Conservation (phyloP, 1,284 basidiomycete genomes). For the Ustilago tritici region DNA sequence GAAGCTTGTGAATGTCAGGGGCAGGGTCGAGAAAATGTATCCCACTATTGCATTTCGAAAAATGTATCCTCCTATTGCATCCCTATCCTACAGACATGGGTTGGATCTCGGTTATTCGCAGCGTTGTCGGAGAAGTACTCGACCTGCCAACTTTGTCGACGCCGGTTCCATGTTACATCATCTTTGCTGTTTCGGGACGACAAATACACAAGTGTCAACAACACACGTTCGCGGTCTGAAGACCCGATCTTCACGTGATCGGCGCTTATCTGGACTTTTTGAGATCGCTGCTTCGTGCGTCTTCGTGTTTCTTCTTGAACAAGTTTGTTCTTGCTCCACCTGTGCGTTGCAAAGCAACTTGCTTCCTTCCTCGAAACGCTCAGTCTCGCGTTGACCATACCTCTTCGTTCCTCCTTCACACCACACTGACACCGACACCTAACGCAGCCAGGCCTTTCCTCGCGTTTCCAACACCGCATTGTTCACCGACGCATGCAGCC, state of each 20-base stretch:
- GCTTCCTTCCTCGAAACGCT: neutral
- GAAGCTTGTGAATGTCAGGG: neutral
- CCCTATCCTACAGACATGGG: too few species aligned
- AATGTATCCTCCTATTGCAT: too few species aligned
- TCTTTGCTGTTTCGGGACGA: neutral
- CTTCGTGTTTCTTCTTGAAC: conserved; percentile 4
- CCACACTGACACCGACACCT: neutral
- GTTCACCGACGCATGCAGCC: neutral
- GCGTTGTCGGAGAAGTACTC: neutral
- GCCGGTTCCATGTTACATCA: neutral
- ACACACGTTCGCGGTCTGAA: conserved; percentile 8
- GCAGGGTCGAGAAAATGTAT: neutral
- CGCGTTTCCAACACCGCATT: neutral
- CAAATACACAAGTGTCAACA: neutral
- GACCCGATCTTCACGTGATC: conserved; percentile 42
- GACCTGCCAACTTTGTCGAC: conserved; percentile 6
- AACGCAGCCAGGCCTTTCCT: neutral
- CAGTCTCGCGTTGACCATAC: neutral
- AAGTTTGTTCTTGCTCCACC: neutral
- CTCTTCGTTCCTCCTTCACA: neutral
- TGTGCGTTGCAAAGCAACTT: neutral
- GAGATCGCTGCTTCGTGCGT: conserved; percentile 14
- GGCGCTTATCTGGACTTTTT: conserved; percentile 14
- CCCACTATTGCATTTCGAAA: too few species aligned
- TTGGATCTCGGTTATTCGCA: too few species aligned